Percentiles rank a stretch among this genome's conserved stretches.
These are phyloP conservation scores for Blastocystis sp. DNA, from an alignment of 352 stramenopile species.

Conservation along the genomic window DNA sequence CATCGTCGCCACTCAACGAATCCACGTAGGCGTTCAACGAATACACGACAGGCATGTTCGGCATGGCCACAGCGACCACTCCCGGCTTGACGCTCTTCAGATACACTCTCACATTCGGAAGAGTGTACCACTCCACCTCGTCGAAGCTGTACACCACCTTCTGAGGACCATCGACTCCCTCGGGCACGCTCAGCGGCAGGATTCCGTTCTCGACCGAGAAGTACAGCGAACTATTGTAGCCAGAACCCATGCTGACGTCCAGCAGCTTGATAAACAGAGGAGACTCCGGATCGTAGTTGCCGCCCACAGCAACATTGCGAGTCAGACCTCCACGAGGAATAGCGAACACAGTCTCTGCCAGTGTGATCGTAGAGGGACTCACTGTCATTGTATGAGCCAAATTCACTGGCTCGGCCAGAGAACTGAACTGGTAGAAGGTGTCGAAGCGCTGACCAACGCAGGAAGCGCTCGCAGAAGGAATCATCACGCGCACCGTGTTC, in stretches of 20 bases:
- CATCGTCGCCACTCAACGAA: neutral
- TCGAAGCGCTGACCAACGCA: slow-evolving; percentile 16
- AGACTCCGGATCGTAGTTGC: neutral
- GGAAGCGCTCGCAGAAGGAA: neutral
- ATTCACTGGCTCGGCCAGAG: neutral
- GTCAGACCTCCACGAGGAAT: slow-evolving; percentile 3
- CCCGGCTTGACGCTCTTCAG: slow-evolving; percentile 30
- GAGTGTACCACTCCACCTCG: neutral
- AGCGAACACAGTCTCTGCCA: slow-evolving; percentile 11
- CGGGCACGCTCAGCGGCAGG: neutral
- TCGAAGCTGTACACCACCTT: slow-evolving; percentile 38
- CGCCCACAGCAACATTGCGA: neutral
- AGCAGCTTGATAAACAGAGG: neutral
- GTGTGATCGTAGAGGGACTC: neutral
- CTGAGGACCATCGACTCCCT: neutral
- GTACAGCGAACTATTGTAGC: neutral
- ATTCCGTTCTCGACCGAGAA: neutral
- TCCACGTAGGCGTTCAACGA: neutral
- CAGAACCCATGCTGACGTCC: neutral
- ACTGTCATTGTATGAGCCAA: neutral
- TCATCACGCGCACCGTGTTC: neutral
- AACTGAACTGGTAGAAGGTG: slow-evolving; percentile 8
- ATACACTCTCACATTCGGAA: neutral
- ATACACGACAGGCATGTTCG: neutral
- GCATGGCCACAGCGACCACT: neutral